Percentiles rank a stretch among this genome's conserved stretches.
Evolutionary conservation across 345 rosid species (phyloP).

Genomic region (Zanthoxylum bungeanum): DNA sequence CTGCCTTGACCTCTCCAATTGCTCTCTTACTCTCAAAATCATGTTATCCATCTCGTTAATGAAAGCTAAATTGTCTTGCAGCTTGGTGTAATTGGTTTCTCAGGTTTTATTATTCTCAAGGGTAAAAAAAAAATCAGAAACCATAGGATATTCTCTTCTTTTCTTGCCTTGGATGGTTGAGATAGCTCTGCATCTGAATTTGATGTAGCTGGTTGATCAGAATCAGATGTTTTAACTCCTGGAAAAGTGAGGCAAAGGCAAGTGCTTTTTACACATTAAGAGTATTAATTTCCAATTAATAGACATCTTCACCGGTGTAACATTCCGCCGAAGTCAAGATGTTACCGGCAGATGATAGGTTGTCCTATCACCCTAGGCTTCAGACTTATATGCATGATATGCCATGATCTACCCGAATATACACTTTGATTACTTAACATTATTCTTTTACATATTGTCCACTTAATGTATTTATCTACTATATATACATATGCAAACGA

Average conservation of each 20-base stretch:
- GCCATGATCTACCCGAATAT: too few species aligned
- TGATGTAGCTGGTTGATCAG: slow-evolving; percentile 28
- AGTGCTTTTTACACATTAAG: not conserved
- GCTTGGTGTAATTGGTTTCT: slow-evolving; percentile 14
- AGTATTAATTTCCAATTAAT: not conserved
- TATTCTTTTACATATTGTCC: too few species aligned
- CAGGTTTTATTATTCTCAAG: slow-evolving; percentile 16
- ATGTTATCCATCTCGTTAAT: slow-evolving; percentile 74
- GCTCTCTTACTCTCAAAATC: slow-evolving; percentile 71
- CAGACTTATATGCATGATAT: too few species aligned
- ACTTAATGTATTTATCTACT: too few species aligned
- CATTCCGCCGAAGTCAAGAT: too few species aligned
- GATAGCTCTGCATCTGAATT: slow-evolving; percentile 32
- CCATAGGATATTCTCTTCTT: slow-evolving; percentile 37
- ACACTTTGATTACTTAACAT: too few species aligned
- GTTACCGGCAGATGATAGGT: too few species aligned
- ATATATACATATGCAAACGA: too few species aligned
- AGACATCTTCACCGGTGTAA: too few species aligned
- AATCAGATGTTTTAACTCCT: slow-evolving; percentile 13
- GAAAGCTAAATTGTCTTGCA: slow-evolving; percentile 79
- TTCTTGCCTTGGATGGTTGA: slow-evolving; percentile 18
- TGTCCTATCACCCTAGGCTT: too few species aligned
- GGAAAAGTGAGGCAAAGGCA: not conserved
- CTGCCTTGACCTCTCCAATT: slow-evolving; percentile 86
- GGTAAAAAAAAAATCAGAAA: too few species aligned